Evolutionary conservation across 352 stramenopile genomes (phyloP), one percentile per base, ranked within the genome.

Genomic region (Phytophthora palmivora): DNA sequence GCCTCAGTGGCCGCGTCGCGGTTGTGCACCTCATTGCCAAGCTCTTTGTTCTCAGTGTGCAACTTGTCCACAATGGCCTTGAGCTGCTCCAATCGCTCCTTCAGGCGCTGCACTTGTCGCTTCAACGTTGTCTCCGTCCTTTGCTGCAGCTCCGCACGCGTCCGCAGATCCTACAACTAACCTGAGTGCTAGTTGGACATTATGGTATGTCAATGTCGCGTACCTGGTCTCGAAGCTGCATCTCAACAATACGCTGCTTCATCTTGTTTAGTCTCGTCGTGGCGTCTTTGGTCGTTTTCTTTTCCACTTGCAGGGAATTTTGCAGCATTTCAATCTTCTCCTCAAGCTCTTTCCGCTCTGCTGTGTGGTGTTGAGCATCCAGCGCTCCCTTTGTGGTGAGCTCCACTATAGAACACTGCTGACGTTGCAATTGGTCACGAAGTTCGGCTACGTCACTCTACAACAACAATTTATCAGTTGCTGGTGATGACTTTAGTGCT

Each of bases 271-370:
- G 21, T 33, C 45, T 39, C 4, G 30, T 21, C 19, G 16, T 28
- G 41, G 50, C 34, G 34, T 37, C 36, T 42, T 58, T 45, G 12
- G 52, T 26, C 10, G 60, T 34, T 14, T 51, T 18, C 15, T 58
- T 61, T 39, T 75, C 54, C 15, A n/a, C 15, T 19, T 49, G 42
- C 33, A 80, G 47, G 22, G 45, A 48, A 0, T 30, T 30, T 7
- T 49, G 61, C 21, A 76, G 32, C 12, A 18, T 30, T 15, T 34
- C 36, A 6, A 66, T 14, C 33, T 85, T 57, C 28, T 72, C 66
- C 16, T 76, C 42, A 44, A 74, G 67, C 24, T 76, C 49, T 22
- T 48, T 44, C 9, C 61, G 60, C 49, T 86, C 72, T 4, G 32
- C 45, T 15, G 64, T 65, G 15, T 67, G 67, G 18, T 74, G 58